These are phyloP conservation scores for Dittrichia graveolens DNA, from an alignment of 129 eudicot species.

Conservation along the genomic window DNA sequence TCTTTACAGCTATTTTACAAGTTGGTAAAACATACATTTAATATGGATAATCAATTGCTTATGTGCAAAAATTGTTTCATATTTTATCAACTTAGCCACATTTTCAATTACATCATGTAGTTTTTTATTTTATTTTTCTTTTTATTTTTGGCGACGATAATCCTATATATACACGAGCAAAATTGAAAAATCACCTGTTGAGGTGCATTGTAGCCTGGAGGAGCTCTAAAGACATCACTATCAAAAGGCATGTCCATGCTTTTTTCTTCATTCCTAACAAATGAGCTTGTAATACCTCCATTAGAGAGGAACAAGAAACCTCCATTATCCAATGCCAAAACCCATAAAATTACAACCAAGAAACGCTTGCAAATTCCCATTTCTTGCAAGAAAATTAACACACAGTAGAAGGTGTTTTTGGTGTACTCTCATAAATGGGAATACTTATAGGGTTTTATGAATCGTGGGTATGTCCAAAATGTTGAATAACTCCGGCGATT, in stretches of 20 bases:
- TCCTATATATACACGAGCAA: no score
- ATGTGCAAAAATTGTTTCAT: no score
- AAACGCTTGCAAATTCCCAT: slow-evolving; percentile 19
- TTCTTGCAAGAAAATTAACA: slow-evolving; percentile 13
- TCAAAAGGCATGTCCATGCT: slow-evolving; percentile 70
- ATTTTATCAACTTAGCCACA: no score
- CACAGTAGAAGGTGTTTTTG: slow-evolving; percentile 5
- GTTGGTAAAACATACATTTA: no score
- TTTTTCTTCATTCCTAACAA: slow-evolving; percentile 51
- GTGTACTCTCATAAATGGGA: background rate
- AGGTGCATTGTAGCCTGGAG: slow-evolving; percentile 83
- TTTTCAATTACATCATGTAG: no score
- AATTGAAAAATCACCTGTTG: slow-evolving; percentile 57
- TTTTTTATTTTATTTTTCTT: no score
- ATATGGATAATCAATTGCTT: no score
- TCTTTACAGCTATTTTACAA: no score
- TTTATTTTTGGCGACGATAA: no score
- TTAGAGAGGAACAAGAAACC: slow-evolving; percentile 35
- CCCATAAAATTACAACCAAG: slow-evolving; percentile 21
- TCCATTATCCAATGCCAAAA: slow-evolving; percentile 18
- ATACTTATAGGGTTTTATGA: slow-evolving; percentile 11
- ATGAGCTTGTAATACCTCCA: slow-evolving; percentile 66
- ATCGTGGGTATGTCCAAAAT: slow-evolving; percentile 5
- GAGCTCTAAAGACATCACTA: slow-evolving; percentile 65
- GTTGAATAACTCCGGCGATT: slow-evolving; percentile 20